phyloP scores from a whole-genome alignment of 345 rosid genomes.

The Ailanthus altissimus region DNA sequence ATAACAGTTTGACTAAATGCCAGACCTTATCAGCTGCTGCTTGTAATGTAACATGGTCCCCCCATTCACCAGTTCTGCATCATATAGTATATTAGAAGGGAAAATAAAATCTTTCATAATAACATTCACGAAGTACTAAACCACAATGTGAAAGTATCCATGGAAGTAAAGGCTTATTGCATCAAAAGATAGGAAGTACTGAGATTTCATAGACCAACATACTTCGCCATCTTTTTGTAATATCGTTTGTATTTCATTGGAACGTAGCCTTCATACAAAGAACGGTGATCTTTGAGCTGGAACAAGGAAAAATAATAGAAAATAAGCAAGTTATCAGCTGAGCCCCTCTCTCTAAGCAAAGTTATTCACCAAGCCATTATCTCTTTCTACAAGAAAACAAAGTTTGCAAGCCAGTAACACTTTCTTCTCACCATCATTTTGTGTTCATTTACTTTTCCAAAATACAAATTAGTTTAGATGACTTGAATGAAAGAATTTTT shows the following conservation, averaged over 20 bases:
- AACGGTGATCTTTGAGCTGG: constrained; percentile 72
- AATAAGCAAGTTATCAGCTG: constrained; percentile 11
- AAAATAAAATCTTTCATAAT: not conserved
- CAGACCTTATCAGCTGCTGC: constrained; percentile 94
- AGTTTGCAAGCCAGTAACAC: not conserved
- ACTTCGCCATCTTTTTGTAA: constrained; percentile 87
- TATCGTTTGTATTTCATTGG: constrained; percentile 94
- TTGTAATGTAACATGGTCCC: constrained; percentile 92
- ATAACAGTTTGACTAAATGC: constrained; percentile 20
- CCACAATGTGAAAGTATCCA: constrained; percentile 10
- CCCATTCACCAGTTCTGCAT: constrained; percentile 92
- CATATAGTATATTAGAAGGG: constrained; percentile 18
- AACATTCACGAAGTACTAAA: not conserved
- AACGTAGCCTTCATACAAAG: constrained; percentile 80
- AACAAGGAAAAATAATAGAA: constrained; percentile 29
- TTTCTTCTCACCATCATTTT: not conserved
- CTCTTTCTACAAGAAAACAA: not conserved
- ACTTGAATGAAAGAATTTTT: not conserved
- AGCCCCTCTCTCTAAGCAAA: not conserved
- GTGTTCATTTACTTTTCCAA: not conserved
- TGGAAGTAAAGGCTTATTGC: constrained; percentile 1
- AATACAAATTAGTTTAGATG: not conserved
- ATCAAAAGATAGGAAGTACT: not conserved
- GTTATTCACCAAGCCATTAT: not conserved
- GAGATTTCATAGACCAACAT: constrained; percentile 34